Base-by-base conservation (phyloP, 305 asterid species). In the Fraxinus sp. region DNA sequence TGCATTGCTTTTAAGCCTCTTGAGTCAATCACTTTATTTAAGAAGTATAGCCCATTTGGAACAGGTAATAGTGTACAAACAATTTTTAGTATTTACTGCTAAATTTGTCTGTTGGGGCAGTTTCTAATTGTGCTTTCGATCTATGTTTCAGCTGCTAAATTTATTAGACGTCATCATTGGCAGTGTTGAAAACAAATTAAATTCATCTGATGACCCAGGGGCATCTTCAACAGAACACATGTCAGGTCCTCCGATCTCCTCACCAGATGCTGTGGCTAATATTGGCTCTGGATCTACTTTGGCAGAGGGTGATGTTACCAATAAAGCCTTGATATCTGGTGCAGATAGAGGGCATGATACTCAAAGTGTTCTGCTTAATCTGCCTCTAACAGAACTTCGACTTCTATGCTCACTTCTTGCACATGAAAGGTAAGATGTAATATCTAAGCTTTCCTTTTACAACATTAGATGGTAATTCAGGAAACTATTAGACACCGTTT, bases 11-110 rank as follows among this genome's bases (percentile, higher is more conserved):
- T 91, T 96, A 82, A 88, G 98, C 88, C 97, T 96, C 78, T 88
- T 96, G 90, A 94, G 90, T 82, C 99, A 92, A 52, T 93, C 98
- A 18, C 96, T 96, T 41, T 96, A 96, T 87, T 80, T 94, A 86
- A 92, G 99, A 88, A 96, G 99, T 87, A 89, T 96, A 80, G 94
- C 96, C 72, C 99, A 96, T 91, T 91, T 96, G 79, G 99, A 96
- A 88, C 99, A 96, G 99, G 99, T 96, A 73, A 49, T 73, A 77
- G 32, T 36, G 79, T 87, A 79, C 70, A 68, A 79, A 80, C 49
- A 46, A 79, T 78, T 79, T 49, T 30, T 59, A 35, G 9, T 76
- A 64, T 82, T 72, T 77, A 39, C 62, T 68, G 2, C 52, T 89
- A 22, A 36, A 16, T 37, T 73, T 57, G 73, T 72, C 81, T 77